Base-by-base conservation (phyloP, 495 filamentous ascomycete species). In the Trichoderma orchidacearum region DNA sequence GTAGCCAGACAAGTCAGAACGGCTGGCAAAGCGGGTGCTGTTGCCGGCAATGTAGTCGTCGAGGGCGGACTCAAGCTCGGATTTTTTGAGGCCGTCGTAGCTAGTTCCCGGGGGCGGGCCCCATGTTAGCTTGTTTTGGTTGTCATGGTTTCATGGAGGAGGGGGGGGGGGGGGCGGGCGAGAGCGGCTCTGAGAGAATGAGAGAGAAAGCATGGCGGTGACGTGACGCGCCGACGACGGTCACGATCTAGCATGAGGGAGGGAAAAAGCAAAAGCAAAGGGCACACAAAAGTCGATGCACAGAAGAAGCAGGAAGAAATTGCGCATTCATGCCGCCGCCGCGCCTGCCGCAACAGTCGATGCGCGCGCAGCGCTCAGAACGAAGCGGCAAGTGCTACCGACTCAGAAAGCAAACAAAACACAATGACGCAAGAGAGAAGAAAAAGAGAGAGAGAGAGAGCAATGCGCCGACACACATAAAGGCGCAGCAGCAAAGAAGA, bases 31-130 rank as follows among this genome's bases (percentile, higher is more conserved):
- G 31, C 73, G 75, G 51, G 78, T 66, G 31, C 75, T 68, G 69
- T 95, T 84, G 30, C 75, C 72, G 58, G 79, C 75, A 34, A 98
- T 80, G 70, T 86, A 82, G 25, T 86, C 78, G 53, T 93, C 87
- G 56, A 98, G 79, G 27, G 80, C 75, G 53, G 74, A 62, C 65
- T 90, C 87, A 35, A 97, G 81, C n/a, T 97, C 90, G 59, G 73
- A 69, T 70, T 96, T 96, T 62, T 85, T 86, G 59, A 81, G 68
- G 34, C 80, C 75, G 55, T 87, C 84, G 63, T 79, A 81, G 62
- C 90, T 96, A 55, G 30, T 53, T 53, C 18, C 18, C 41, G 41
- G 41, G 11, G n/a, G n/a, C n/a, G 27, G 51, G 11, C 3, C 15
- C 15, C 13, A n/a, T 23, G 28, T 53, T 53, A 53, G 51, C 51